Base-by-base conservation (phyloP, 345 rosid genomes). In the Acer saccharum region DNA sequence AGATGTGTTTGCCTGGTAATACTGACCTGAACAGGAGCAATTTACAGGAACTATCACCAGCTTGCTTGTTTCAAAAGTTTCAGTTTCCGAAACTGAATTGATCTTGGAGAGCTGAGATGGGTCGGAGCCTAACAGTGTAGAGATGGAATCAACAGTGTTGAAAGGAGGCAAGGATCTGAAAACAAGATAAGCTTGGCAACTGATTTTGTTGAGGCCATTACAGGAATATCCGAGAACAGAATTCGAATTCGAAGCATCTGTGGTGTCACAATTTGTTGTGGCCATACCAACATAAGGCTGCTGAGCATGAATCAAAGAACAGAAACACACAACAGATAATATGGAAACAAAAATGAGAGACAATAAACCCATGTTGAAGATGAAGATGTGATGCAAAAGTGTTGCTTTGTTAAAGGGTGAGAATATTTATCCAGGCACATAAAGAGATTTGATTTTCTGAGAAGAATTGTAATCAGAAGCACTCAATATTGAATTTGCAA, bases 201-300 rank as follows among this genome's bases (percentile, higher is more conserved):
- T 85, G 39, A 35, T 35, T 20, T n/a, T 84, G 84, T 82, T 88
- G 7, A 84, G 82, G 82, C 92, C 97, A 78, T 90, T 93, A 75
- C 98, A 93, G 74, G 87, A 75, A 85, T 91, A 93, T 3, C 97
- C 97, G n/a, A 90, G 84, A 62, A 78, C 86, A 5, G 96, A 90
- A 76, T 80, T 74, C 21, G 64, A 60, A 7, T 60, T 79, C 25
- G 87, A 78, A 66, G 76, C 78, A 43, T 52, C 81, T 14, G 62
- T n/a, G 81, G 78, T 78, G 3, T 39, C 1, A 62, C 98, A 93
- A 65, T 71, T 50, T 44, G 90, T 80, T 20, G 88, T 85, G 11
- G 86, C 77, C 66, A 0, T 32, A 5, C 87, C 96, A 11, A 71
- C 89, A 12, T 94, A 93, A 57, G 92, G 93, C 63, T 94, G 96